Evolutionary conservation across 179 eudicot species (phyloP).

Genomic region (Camellia oleifera): DNA sequence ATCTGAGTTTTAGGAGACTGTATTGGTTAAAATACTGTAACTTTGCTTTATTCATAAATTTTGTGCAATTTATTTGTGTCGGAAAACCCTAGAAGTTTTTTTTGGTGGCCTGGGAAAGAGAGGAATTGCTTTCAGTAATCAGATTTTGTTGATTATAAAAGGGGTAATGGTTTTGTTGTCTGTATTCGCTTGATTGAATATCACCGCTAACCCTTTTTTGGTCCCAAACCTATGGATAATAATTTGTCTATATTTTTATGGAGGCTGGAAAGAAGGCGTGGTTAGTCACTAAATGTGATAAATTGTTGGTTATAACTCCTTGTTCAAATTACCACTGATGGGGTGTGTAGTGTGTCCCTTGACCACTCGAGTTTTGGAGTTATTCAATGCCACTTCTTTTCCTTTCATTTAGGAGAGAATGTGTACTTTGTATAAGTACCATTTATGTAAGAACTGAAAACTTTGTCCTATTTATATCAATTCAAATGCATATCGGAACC

Average conservation of each 20-base stretch:
- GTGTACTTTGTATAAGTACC: background rate
- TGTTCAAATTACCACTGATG: background rate
- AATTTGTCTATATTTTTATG: background rate
- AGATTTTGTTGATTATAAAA: background rate
- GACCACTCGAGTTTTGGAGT: background rate
- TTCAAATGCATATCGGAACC: background rate
- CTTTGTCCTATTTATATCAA: background rate
- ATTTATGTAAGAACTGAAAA: background rate
- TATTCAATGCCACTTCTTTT: conserved; percentile 8
- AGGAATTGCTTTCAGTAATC: background rate
- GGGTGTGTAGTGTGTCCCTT: background rate
- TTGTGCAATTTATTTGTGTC: background rate
- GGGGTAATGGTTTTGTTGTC: background rate
- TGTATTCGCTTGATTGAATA: background rate
- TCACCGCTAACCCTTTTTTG: too few species aligned
- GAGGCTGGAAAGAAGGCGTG: background rate
- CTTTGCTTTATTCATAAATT: background rate
- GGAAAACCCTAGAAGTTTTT: background rate
- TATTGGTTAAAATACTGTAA: background rate
- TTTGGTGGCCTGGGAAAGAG: background rate
- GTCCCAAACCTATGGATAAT: background rate
- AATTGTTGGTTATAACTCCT: background rate
- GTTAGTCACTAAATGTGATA: background rate
- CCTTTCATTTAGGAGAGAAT: background rate
- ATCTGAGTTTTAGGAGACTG: background rate